phyloP scores from a whole-genome alignment of 1,284 basidiomycete genomes.

The Irpex sp. region DNA sequence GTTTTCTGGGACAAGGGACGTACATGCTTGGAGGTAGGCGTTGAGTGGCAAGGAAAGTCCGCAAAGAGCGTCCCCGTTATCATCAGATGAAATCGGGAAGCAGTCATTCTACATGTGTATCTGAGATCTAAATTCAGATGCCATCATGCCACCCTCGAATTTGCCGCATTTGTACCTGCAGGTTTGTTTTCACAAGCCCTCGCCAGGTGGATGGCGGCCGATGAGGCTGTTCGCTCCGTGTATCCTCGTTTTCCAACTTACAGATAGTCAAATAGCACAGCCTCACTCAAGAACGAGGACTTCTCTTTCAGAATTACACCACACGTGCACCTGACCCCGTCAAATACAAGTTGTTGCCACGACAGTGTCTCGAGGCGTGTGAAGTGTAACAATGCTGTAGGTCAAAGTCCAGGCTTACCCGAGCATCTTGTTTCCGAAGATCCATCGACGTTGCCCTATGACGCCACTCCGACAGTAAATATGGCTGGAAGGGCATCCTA shows the following conservation, averaged over 20 bases:
- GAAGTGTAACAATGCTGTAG: not conserved
- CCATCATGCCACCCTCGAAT: slow-evolving; percentile 3
- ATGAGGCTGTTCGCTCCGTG: not conserved
- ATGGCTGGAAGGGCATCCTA: too few species aligned
- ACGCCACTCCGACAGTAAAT: not conserved
- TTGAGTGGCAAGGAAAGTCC: not conserved
- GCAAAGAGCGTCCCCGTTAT: not conserved
- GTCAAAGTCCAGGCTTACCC: not conserved
- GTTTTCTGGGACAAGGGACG: not conserved
- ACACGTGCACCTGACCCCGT: not conserved
- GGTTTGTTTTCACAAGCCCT: not conserved
- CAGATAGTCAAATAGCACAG: not conserved
- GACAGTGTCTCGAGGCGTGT: not conserved
- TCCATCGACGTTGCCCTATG: not conserved
- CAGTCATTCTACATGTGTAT: slow-evolving; percentile 4
- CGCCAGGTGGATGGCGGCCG: not conserved
- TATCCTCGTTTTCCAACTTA: not conserved
- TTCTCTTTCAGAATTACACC: not conserved
- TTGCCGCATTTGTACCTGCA: slow-evolving; percentile 1
- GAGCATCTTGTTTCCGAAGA: not conserved
- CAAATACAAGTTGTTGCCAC: not conserved
- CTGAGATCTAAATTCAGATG: slow-evolving; percentile 2
- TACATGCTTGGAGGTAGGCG: not conserved
- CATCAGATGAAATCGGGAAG: slow-evolving; percentile 5
- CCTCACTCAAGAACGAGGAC: not conserved